Conservation (phyloP, 352 stramenopile genomes). For the Globisporangium carolinianum region DNA sequence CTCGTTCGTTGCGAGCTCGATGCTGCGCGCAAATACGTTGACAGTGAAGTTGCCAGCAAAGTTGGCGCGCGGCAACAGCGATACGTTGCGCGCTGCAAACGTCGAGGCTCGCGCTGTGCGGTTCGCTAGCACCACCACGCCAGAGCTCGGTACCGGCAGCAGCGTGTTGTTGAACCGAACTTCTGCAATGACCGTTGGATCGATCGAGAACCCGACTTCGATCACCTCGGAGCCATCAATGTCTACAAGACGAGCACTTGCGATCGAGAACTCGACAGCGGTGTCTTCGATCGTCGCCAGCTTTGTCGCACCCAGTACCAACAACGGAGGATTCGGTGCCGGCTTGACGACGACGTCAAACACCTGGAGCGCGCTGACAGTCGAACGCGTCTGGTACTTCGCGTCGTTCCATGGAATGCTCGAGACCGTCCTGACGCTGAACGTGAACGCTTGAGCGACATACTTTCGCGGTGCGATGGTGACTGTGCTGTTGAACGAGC, state of each 20-base stretch:
- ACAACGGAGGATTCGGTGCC: conserved; percentile 24
- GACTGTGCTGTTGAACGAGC: conserved; percentile 17
- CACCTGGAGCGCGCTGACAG: conserved; percentile 15
- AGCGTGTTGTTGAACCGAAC: conserved; percentile 25
- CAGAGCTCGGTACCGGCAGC: conserved; percentile 2
- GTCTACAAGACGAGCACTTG: conserved; percentile 33
- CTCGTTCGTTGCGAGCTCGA: conserved; percentile 23
- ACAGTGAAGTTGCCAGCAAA: conserved; percentile 29
- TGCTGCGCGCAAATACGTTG: conserved; percentile 17
- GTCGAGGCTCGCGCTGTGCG: background rate
- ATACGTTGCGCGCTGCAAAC: conserved; percentile 6
- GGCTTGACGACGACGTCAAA: conserved; percentile 31
- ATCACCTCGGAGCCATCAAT: conserved; percentile 42
- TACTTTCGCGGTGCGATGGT: conserved; percentile 29
- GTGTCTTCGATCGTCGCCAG: conserved; percentile 29
- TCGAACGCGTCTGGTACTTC: conserved; percentile 18
- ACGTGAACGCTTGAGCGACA: conserved; percentile 29
- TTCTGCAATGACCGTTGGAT: conserved; percentile 21
- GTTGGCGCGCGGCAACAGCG: conserved; percentile 24
- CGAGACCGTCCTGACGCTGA: conserved; percentile 24
- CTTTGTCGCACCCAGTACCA: conserved; percentile 22
- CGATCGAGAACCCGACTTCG: conserved; percentile 26
- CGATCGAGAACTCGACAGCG: conserved; percentile 21
- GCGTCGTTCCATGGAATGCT: conserved; percentile 11
- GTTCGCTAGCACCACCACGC: conserved; percentile 6